Percentiles rank a stretch among this genome's conserved stretches.
These are phyloP conservation scores for Solanum lycopersicoides DNA, from an alignment of 257 asterid genomes.

Conservation along the genomic window DNA sequence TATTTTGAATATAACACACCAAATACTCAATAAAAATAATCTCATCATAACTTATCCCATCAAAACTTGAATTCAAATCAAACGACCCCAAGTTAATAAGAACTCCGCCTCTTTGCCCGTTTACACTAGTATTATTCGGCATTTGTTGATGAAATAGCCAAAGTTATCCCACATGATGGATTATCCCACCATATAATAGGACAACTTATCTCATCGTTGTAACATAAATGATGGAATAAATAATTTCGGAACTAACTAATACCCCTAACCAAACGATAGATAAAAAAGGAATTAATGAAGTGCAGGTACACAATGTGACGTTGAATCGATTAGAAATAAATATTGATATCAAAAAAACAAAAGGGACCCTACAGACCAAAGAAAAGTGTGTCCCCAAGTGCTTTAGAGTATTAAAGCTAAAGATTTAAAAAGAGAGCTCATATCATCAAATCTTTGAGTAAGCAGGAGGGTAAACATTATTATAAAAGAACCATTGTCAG, in stretches of 20 bases:
- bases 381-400: not conserved
- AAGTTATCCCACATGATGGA: not conserved
- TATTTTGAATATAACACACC: too few species aligned
- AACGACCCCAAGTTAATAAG: too few species aligned
- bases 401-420: not conserved
- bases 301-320: not conserved
- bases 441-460: not conserved
- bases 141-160: not conserved
- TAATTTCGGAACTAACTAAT: too few species aligned
- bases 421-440: not conserved
- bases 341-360: not conserved
- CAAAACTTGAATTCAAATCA: too few species aligned
- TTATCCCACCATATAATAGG: too few species aligned
- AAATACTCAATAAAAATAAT: too few species aligned
- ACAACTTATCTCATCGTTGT: not conserved
- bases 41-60: too few species aligned
- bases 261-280: not conserved
- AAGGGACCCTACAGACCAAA: not conserved
- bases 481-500: slow-evolving; percentile 4
- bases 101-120: not conserved
- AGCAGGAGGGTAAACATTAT: not conserved
- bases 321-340: not conserved
- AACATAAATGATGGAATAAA: not conserved
- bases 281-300: not conserved
- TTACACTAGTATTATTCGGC: not conserved